Evolutionary conservation across 164 flowering plant genomes (phyloP).

Genomic region (Warburgia ugandensis): DNA sequence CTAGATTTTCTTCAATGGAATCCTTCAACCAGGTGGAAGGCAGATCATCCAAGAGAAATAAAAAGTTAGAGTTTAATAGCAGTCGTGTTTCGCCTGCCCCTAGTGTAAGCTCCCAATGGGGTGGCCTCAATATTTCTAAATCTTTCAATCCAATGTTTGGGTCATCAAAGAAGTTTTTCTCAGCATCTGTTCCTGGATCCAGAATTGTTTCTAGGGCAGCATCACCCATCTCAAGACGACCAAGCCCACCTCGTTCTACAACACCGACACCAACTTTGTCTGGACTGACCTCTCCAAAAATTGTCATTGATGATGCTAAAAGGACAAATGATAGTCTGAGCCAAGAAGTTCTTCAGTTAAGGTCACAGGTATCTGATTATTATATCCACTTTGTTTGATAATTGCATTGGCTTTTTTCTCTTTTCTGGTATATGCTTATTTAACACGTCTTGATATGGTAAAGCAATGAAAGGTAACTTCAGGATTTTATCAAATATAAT

Average conservation of each 20-base stretch:
- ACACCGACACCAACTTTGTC: conserved; percentile 93
- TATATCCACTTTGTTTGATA: neutral
- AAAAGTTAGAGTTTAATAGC: conserved; percentile 81
- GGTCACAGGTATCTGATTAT: conserved; percentile 55
- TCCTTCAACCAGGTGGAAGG: conserved; percentile 62
- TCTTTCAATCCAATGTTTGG: conserved; percentile 93
- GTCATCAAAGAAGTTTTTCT: conserved; percentile 90
- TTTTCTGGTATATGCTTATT: too few relatives aligned
- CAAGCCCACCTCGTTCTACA: conserved; percentile 96
- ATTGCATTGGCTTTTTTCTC: too few relatives aligned
- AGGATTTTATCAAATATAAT: too few relatives aligned
- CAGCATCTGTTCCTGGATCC: conserved; percentile 98
- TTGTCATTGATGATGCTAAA: conserved; percentile 65
- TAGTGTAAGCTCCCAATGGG: conserved; percentile 81
- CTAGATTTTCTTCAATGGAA: conserved; percentile 76
- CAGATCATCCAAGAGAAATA: conserved; percentile 67
- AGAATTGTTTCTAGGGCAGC: conserved; percentile 97
- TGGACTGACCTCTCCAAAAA: conserved; percentile 78
- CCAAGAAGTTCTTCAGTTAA: conserved; percentile 74
- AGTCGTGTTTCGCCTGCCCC: conserved; percentile 95
- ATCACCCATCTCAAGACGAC: conserved; percentile 90
- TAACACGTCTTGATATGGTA: too few relatives aligned
- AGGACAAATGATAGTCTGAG: conserved; percentile 62
- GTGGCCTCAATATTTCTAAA: conserved; percentile 64
- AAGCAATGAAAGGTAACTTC: too few relatives aligned